phyloP scores from a whole-genome alignment of 2,329 filamentous ascomycete species.

The Intubia oerlemansii region DNA sequence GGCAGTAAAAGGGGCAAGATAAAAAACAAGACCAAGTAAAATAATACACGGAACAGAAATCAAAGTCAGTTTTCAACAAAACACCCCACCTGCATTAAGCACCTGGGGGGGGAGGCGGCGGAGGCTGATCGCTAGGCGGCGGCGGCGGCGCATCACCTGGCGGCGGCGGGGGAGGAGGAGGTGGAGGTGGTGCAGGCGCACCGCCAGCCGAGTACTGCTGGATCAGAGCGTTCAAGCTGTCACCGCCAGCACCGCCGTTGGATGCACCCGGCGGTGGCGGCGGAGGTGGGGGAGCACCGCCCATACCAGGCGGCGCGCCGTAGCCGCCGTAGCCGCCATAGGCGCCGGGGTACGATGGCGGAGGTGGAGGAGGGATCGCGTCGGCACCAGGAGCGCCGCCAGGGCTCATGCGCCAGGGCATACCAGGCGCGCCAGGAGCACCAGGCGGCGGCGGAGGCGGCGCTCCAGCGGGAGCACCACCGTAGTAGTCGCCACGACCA shows the following conservation, averaged over 20 bases:
- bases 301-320: slow-evolving; percentile 15
- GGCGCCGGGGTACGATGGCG: slow-evolving; percentile 6
- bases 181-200: slow-evolving; percentile 5
- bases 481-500: slow-evolving; percentile 1
- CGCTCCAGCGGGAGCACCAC: slow-evolving; percentile 16
- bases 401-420: no score
- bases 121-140: slow-evolving; percentile 16
- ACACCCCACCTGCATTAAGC: no score
- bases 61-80: no score
- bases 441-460: slow-evolving; percentile 10
- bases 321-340: slow-evolving; percentile 13
- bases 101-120: slow-evolving; percentile 14
- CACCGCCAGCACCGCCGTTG: slow-evolving; percentile 8
- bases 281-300: slow-evolving; percentile 6
- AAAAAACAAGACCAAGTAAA: no score
- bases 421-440: no score
- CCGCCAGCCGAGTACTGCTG: slow-evolving; percentile 36
- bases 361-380: slow-evolving; percentile 19
- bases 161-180: slow-evolving; percentile 7
- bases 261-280: slow-evolving; percentile 5
- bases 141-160: slow-evolving; percentile 13
- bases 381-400: no score
- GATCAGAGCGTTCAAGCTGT: slow-evolving; percentile 44
- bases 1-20: no score
- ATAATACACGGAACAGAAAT: no score